Evolutionary conservation across 23 red algal species (phyloP), one percentile per base, ranked within the genome.

Genomic region (Pyropia haitanensis): DNA sequence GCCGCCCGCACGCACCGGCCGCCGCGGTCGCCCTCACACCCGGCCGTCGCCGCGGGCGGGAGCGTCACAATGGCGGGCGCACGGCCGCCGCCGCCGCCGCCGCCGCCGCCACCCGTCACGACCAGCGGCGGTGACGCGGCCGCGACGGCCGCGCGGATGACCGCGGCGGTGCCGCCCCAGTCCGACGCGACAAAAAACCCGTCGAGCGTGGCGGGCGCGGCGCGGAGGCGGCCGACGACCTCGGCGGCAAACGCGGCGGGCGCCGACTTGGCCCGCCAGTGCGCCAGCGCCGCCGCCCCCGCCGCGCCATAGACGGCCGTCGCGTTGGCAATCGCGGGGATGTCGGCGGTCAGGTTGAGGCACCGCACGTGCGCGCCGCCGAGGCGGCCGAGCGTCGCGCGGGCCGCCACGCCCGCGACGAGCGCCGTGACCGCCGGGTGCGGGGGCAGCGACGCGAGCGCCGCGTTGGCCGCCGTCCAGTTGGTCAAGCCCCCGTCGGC

Each of bases 321-420:
- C 18, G 39, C 60, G 17, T 70, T n/a, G 15, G 39, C 10, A 46
- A 67, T 17, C 7, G 16, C 13, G 2, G 15, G 12, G 65, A 88
- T 57, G 16, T 88, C 84, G 39, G 13, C 54, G 21, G 29, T 53
- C 58, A 76, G 70, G 29, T 72, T 64, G 33, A 27, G 56, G 65
- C 70, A 56, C 28, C 84, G 84, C 9, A 88, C 63, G 67, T 88
- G 84, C 13, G 77, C 74, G 19, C 84, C 73, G 19, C 77, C 61
- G n/a, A 68, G 58, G n/a, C 21, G 18, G 17, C 29, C 23, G 15
- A 79, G 28, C 5, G 27, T n/a, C 6, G 48, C 27, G 8, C 54
- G 3, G 1, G 57, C 12, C 18, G 67, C 59, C 9, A 87, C 63
- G 53, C 51, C 50, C 18, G 49, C 64, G 27, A 88, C 68, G 2